Conservation (phyloP, 2,329 filamentous ascomycete species). For the Tolypocladium ovalisporum region DNA sequence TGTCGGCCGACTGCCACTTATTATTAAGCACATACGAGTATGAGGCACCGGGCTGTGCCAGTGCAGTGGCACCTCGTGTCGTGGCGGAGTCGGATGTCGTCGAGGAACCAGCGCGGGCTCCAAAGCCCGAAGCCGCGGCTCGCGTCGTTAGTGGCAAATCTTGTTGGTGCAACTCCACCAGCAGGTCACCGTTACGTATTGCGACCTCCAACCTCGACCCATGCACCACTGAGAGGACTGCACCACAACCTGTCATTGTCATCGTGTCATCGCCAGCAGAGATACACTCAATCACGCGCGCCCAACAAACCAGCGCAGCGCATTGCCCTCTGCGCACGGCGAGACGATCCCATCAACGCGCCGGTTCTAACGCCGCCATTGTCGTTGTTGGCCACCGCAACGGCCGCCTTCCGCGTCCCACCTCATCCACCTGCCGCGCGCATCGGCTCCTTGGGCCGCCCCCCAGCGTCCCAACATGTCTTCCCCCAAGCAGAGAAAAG, state of each 20-base stretch:
- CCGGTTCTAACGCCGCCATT: background rate
- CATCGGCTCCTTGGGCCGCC: background rate
- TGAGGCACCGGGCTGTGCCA: background rate
- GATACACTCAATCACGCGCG: background rate
- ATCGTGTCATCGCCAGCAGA: background rate
- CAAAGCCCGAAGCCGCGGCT: too few relatives aligned
- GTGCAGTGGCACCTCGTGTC: background rate
- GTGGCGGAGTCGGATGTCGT: background rate
- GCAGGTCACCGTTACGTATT: background rate
- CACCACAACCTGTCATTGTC: background rate
- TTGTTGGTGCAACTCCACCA: background rate
- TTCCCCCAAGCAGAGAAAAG: conserved; percentile 78
- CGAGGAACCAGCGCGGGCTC: too few relatives aligned
- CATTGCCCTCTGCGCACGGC: background rate
- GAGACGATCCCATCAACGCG: background rate
- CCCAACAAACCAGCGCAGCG: background rate
- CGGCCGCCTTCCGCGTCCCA: background rate
- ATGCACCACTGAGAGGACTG: background rate
- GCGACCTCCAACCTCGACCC: background rate
- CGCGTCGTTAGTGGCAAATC: background rate
- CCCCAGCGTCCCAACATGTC: conserved; percentile 36
- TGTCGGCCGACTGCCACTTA: background rate
- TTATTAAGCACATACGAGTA: background rate
- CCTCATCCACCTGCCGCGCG: background rate
- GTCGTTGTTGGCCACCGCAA: background rate